Percentiles rank a stretch among this genome's conserved stretches.
phyloP scores from a whole-genome alignment of 768 basidiomycete genomes.

The Collybia mongolica region DNA sequence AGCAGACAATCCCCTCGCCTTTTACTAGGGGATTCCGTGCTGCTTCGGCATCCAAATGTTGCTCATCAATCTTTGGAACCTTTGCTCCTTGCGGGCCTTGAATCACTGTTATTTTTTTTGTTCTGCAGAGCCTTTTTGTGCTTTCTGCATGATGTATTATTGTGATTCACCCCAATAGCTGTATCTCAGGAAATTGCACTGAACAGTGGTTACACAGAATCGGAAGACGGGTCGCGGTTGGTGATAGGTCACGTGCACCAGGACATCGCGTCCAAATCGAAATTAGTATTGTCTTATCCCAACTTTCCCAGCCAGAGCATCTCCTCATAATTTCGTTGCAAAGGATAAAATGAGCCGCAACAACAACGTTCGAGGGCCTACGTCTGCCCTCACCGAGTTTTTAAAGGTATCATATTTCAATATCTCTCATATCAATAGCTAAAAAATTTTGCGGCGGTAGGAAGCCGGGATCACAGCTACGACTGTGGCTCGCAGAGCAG shows the following conservation, averaged over 20 bases:
- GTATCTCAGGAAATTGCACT: too few species aligned
- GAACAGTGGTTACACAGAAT: too few species aligned
- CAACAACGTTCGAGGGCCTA: conserved; percentile 75
- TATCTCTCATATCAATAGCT: neutral
- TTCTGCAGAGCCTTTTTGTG: neutral
- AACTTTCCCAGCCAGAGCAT: too few species aligned
- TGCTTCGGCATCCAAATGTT: conserved; percentile 39
- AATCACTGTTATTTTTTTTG: conserved; percentile 4
- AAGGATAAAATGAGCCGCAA: conserved; percentile 16
- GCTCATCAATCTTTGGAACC: conserved; percentile 43
- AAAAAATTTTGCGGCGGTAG: conserved; percentile 21
- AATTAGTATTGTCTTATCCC: too few species aligned
- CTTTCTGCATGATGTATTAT: too few species aligned
- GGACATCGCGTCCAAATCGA: too few species aligned
- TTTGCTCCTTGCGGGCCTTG: conserved; percentile 27
- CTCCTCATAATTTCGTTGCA: neutral
- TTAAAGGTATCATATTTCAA: conserved; percentile 48
- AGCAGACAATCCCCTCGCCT: conserved; percentile 55
- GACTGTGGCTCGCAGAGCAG: conserved; percentile 40
- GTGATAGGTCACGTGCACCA: too few species aligned
- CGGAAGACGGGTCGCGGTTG: too few species aligned
- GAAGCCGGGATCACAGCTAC: conserved; percentile 47
- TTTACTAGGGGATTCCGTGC: conserved; percentile 58
- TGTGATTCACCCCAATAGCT: too few species aligned
- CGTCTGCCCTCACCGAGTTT: conserved; percentile 82